Evolutionary conservation across 1,139 yeast genomes (phyloP).

Genomic region (Blastobotrys serpentis): DNA sequence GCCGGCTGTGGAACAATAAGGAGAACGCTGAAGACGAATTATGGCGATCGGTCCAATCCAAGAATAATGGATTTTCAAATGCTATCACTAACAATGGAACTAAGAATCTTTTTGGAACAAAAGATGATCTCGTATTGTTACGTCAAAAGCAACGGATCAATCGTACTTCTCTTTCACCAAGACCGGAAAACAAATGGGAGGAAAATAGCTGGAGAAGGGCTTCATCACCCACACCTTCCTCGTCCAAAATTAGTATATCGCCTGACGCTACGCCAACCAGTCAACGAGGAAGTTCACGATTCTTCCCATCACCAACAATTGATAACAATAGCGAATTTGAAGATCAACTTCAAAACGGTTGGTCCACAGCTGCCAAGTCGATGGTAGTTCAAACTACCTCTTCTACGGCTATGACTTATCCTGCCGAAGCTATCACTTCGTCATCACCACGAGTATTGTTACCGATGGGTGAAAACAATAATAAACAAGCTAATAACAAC

Average conservation of each 20-base stretch:
- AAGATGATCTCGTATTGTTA: conserved; percentile 16
- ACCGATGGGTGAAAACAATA: neutral
- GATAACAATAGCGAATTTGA: conserved; percentile 8
- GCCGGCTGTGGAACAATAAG: conserved; percentile 9
- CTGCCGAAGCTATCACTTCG: too few species aligned
- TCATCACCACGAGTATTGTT: conserved; percentile 5
- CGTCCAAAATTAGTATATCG: conserved; percentile 11
- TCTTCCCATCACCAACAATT: conserved; percentile 20
- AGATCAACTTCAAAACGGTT: neutral
- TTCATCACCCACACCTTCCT: conserved; percentile 14
- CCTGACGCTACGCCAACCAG: conserved; percentile 10
- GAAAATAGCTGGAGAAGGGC: conserved; percentile 9
- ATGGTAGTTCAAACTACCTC: neutral
- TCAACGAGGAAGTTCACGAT: conserved; percentile 17
- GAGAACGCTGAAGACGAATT: conserved; percentile 11
- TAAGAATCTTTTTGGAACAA: conserved; percentile 4
- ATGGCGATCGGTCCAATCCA: conserved; percentile 16
- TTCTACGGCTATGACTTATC: too few species aligned
- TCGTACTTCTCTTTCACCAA: conserved; percentile 3
- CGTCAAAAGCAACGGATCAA: conserved; percentile 6
- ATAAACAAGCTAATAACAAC: neutral
- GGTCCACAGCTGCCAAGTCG: neutral
- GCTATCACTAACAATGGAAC: conserved; percentile 4
- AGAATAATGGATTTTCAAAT: conserved; percentile 15
- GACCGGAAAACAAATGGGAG: conserved; percentile 2